Base-by-base conservation (phyloP, 1,284 basidiomycete species). In the Dichomitus squalens region DNA sequence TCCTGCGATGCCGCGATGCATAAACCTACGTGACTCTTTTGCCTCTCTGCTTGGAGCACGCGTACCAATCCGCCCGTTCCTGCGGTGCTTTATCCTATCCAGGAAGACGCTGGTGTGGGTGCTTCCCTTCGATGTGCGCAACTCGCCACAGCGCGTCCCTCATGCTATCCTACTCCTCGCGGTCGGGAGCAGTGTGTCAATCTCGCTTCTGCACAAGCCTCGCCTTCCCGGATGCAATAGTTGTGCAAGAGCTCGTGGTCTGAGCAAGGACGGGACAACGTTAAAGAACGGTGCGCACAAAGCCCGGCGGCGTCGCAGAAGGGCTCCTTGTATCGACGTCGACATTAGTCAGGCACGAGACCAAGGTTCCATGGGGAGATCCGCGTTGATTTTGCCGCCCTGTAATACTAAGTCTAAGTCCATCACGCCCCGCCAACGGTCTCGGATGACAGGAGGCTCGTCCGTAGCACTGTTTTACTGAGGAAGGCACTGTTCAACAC, bases 271-370 rank as follows among this genome's bases (percentile, higher is more conserved):
- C n/a, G n/a, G n/a, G n/a, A n/a, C n/a, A n/a, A n/a, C n/a, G n/a
- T n/a, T n/a, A n/a, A n/a, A n/a, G n/a, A n/a, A n/a, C n/a, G n/a
- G n/a, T n/a, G n/a, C n/a, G 31, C 31, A 6, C 14, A 4, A 27
- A 16, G 16, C 14, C 16, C 41, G 25, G 41, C 41, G 41, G 25
- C 16, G 25, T 29, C 18, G 41, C 27, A 44, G 49, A 50, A 50
- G 36, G 21, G n/a, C 21, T 18, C 36, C 16, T 27, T 11, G 33
- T 36, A 33, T 41, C 38, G 29, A 51, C 27, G 38, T 33, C 49
- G 33, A 51, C 12, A 39, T 33, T 39, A 51, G 38, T n/a, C 49
- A 51, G 49, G 49, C 39, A 51, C 49, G 39, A 29, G n/a, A 25
- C 5, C 21, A 35, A 34, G 21, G 16, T 49, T 40, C 38, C 49